phyloP scores from a whole-genome alignment of 257 asterid genomes.

The Capsicum baccatum region DNA sequence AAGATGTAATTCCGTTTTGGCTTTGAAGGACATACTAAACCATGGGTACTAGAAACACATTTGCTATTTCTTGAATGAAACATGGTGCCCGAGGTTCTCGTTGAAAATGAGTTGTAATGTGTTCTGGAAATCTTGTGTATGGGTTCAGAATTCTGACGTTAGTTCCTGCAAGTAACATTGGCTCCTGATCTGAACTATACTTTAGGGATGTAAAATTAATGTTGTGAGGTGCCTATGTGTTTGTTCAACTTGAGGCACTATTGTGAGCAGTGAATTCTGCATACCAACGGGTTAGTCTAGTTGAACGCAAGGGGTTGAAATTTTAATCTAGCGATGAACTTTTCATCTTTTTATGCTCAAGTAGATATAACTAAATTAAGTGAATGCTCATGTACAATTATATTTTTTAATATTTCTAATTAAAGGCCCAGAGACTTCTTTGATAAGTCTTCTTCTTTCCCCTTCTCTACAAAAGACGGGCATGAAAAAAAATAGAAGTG shows the following conservation, averaged over 20 bases:
- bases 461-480: neutral
- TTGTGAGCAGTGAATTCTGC: neutral
- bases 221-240: neutral
- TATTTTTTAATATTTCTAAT: too few relatives aligned
- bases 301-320: neutral
- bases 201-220: neutral
- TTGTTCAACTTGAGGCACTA: neutral
- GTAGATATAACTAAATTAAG: neutral
- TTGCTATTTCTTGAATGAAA: neutral
- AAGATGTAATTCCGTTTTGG: neutral
- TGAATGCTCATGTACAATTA: neutral
- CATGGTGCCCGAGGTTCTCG: conserved; percentile 1
- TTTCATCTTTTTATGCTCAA: neutral
- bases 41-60: neutral
- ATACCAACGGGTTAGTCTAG: neutral
- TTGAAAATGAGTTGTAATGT: neutral
- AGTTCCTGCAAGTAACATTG: neutral
- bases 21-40: neutral
- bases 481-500: neutral
- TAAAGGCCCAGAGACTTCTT: neutral
- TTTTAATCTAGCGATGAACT: neutral
- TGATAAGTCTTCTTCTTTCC: neutral
- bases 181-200: conserved; percentile 9
- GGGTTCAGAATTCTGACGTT: neutral
- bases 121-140: neutral